These are phyloP conservation scores for Fusarium ramigenum DNA, from an alignment of 2,329 filamentous ascomycete genomes.

Conservation along the genomic window DNA sequence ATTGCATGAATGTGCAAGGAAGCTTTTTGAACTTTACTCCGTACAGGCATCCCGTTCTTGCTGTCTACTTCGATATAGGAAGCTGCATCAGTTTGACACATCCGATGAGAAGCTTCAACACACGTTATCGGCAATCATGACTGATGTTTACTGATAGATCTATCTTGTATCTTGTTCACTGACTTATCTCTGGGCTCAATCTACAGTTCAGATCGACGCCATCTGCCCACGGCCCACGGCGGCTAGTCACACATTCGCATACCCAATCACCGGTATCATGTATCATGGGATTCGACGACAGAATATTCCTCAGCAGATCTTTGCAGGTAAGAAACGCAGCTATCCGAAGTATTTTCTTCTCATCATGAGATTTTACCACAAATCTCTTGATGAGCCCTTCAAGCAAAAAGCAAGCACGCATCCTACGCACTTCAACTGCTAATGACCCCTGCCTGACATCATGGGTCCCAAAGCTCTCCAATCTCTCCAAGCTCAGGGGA, in stretches of 20 bases:
- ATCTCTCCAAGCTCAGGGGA: conserved; percentile 35
- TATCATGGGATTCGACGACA: neutral
- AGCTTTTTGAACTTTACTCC: neutral
- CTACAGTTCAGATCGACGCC: conserved; percentile 15
- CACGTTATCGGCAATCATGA: conserved; percentile 6
- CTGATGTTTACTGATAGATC: neutral
- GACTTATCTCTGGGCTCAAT: conserved; percentile 22
- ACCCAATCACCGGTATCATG: conserved; percentile 8
- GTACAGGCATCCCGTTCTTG: neutral
- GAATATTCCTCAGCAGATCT: conserved; percentile 12
- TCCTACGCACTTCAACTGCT: neutral
- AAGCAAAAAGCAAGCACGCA: conserved; percentile 8
- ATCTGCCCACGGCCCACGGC: conserved; percentile 17
- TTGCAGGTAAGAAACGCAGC: neutral
- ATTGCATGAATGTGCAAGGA: conserved; percentile 32
- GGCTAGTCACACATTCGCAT: conserved; percentile 5
- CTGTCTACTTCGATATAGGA: conserved; percentile 11
- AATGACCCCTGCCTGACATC: conserved; percentile 38
- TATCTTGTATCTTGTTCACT: neutral
- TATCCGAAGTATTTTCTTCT: conserved; percentile 2
- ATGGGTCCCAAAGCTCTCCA: conserved; percentile 26
- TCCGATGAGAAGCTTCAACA: conserved; percentile 6
- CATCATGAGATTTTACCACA: neutral
- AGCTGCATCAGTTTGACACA: conserved; percentile 4
- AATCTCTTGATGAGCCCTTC: neutral